phyloP scores from a whole-genome alignment of 2,329 filamentous ascomycete genomes.

The Colletotrichum tropicale region DNA sequence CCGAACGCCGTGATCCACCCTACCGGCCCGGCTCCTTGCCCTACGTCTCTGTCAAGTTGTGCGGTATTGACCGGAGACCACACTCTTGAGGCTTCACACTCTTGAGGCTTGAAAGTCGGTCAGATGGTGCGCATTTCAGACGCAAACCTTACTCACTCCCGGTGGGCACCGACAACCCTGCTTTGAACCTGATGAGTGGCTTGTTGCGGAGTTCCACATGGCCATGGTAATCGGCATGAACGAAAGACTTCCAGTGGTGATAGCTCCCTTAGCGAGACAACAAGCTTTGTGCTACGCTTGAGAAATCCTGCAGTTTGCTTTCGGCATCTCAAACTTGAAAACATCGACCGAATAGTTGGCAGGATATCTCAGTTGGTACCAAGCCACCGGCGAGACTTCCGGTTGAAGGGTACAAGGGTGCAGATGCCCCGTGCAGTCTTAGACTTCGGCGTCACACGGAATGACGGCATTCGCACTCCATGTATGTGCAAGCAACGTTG shows the following conservation, averaged over 20 bases:
- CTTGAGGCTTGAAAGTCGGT: not conserved
- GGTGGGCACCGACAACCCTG: not conserved
- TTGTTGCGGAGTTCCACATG: not conserved
- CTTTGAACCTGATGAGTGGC: not conserved
- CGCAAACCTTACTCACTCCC: not conserved
- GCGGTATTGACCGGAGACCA: not conserved
- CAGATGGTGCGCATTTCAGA: fast-evolving
- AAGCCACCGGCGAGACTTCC: not conserved
- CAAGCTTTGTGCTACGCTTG: not conserved
- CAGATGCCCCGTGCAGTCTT: not conserved
- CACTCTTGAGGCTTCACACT: not conserved
- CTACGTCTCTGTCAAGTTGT: not conserved
- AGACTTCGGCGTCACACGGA: not conserved
- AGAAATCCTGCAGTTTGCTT: not conserved
- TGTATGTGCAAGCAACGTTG: not conserved
- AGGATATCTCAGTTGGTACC: not conserved
- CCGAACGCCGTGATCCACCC: not conserved
- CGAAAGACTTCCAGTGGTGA: not conserved
- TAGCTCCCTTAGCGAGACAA: not conserved
- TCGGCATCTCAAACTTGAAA: not conserved
- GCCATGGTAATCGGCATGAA: not conserved
- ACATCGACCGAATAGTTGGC: fast-evolving
- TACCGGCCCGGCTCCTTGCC: not conserved
- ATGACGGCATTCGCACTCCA: not conserved
- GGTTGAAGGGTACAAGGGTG: not conserved